Conservation (phyloP, 495 filamentous ascomycete genomes). For the Penicillium soppii region DNA sequence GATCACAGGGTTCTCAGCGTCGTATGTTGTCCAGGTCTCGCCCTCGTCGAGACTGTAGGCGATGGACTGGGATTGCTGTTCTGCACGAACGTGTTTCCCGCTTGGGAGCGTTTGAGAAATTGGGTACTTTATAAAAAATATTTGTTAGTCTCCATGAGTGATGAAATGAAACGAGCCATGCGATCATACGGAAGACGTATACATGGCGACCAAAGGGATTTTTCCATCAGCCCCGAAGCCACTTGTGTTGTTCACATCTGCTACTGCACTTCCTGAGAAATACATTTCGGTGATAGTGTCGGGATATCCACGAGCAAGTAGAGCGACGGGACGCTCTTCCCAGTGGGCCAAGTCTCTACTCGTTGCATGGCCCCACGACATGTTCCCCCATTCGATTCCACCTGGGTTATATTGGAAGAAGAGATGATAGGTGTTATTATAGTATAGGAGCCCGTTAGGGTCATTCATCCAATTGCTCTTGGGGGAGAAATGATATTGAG, state of each 20-base stretch:
- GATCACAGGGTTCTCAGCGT: conserved; percentile 54
- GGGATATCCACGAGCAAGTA: conserved; percentile 41
- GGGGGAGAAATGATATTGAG: conserved; percentile 53
- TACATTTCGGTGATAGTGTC: conserved; percentile 46
- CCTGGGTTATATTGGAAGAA: conserved; percentile 44
- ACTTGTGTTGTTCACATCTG: conserved; percentile 57
- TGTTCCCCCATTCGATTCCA: conserved; percentile 31
- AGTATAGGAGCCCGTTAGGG: conserved; percentile 54
- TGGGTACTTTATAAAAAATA: conserved; percentile 16
- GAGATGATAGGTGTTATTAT: conserved; percentile 36
- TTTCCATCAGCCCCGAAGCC: conserved; percentile 52
- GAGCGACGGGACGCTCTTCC: conserved; percentile 36
- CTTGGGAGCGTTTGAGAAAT: conserved; percentile 17
- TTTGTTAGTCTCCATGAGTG: background rate
- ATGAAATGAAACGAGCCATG: too few relatives aligned
- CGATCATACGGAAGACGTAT: conserved; percentile 43
- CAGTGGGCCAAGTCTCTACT: conserved; percentile 41
- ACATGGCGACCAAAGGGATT: conserved; percentile 55
- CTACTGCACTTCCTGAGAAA: conserved; percentile 52
- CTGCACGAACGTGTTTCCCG: conserved; percentile 24
- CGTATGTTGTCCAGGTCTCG: conserved; percentile 49
- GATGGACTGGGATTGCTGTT: conserved; percentile 53
- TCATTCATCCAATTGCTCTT: conserved; percentile 58
- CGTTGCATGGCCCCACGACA: conserved; percentile 45
- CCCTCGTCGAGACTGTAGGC: conserved; percentile 57